phyloP scores from a whole-genome alignment of 1,139 yeast species.

The Kurtzmaniella natalensis region DNA sequence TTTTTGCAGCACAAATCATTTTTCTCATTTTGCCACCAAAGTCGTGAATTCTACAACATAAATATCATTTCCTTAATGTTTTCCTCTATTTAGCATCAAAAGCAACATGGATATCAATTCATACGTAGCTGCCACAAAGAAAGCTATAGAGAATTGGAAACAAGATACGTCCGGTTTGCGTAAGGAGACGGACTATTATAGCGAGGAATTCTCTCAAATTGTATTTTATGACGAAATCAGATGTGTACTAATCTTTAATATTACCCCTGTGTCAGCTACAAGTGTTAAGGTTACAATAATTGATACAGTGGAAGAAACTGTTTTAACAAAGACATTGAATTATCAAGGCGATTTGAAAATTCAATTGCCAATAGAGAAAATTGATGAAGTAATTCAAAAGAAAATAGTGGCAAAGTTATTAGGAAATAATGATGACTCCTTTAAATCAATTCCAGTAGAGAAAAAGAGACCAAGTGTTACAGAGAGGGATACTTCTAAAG shows the following conservation, averaged over 20 bases:
- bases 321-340: background rate
- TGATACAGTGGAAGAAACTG: background rate
- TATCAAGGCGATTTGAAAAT: background rate
- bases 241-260: background rate
- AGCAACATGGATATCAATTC: slow-evolving; percentile 1
- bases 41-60: too few relatives aligned
- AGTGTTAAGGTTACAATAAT: background rate
- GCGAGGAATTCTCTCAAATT: background rate
- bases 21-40: too few relatives aligned
- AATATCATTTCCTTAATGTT: too few relatives aligned
- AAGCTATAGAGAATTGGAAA: background rate
- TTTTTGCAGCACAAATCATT: too few relatives aligned
- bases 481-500: too few relatives aligned
- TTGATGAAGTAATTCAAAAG: background rate
- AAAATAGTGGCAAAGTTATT: background rate
- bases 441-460: too few relatives aligned
- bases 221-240: background rate
- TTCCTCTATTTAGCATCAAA: too few relatives aligned
- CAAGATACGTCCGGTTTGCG: background rate
- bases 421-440: background rate
- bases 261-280: background rate
- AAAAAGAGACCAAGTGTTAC: background rate
- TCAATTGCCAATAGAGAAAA: background rate
- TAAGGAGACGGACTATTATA: background rate
- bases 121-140: background rate